These are phyloP conservation scores for Willaertia magna DNA, from an alignment of 208 protist species.

Conservation along the genomic window DNA sequence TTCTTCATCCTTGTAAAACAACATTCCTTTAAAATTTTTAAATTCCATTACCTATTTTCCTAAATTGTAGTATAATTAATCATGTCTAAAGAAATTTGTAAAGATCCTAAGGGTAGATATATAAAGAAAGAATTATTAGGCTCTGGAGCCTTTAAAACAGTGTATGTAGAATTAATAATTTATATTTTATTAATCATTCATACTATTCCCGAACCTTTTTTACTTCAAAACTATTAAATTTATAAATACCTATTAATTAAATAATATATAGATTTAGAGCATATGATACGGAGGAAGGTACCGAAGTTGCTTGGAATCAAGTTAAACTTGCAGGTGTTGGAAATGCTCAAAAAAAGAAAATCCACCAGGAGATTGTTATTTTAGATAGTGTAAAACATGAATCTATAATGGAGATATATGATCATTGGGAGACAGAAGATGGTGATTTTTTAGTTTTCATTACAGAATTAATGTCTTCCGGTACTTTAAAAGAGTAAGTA, in stretches of 20 bases:
- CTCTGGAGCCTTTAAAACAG: not conserved
- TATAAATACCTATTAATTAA: no score
- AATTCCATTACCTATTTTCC: no score
- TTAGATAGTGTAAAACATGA: slow-evolving; percentile 45
- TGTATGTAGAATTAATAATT: not conserved
- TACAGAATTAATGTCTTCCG: slow-evolving; percentile 60
- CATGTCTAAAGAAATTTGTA: not conserved
- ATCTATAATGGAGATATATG: slow-evolving; percentile 59
- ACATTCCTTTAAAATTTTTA: no score
- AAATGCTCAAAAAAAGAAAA: slow-evolving; percentile 3
- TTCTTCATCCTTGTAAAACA: no score
- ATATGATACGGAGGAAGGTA: slow-evolving; percentile 49
- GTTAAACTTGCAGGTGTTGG: slow-evolving; percentile 14
- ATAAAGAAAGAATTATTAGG: not conserved
- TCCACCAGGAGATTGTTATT: slow-evolving; percentile 45
- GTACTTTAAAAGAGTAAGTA: slow-evolving; percentile 52
- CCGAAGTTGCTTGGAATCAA: slow-evolving; percentile 73
- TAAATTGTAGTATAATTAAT: no score
- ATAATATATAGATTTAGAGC: slow-evolving; percentile 33
- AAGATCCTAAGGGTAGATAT: not conserved
- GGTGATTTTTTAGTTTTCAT: slow-evolving; percentile 48
- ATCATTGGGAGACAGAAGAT: slow-evolving; percentile 37
- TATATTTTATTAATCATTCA: no score
- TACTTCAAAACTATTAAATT: no score
- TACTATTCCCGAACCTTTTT: not conserved